Base-by-base conservation (phyloP, 208 protist species). In the Eutreptiella sp. region DNA sequence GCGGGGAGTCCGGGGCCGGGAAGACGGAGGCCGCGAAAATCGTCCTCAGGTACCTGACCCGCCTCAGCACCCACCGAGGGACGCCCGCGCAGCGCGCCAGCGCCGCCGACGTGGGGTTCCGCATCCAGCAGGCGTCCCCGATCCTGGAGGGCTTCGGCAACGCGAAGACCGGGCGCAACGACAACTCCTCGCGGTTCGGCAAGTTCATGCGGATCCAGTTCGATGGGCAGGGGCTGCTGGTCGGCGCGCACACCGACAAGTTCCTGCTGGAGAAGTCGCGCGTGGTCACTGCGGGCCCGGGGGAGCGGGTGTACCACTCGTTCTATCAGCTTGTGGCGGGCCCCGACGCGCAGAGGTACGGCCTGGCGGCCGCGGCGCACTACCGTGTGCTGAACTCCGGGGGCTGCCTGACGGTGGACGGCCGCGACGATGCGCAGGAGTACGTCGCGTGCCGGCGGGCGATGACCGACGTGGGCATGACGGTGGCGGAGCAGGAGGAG, bases 111-210 rank as follows among this genome's bases (percentile, higher is more conserved):
- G 58, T 75, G 26, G 70, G 63, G 7, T 19, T 54, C 24, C 46
- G 47, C 38, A 39, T 76, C 32, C 23, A 66, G 21, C 42, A 77
- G 21, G 70, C 79, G 14, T 86, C 75, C 33, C 85, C 85, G 1
- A 82, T 91, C 46, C 73, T 92, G 5, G 88, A 94, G 64, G 72
- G 81, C 32, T 92, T 94, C 67, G 85, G 88, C 32, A 94, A 94
- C 58, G 84, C 88, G 0, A 88, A 89, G 48, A 94, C 88, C 2
- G 50, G 77, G 0, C 57, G 77, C 21, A 93, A 93, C 63, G 73
- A 91, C 47, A 93, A 93, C 67, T 80, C 67, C 19, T 85, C 75
- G 14, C 68, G 87, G n/a, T 91, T 91, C 61, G 87, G 83, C 41
- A 90, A 89, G 55, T 85, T 85, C 60, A 77, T 85, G 35, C 62